Base-by-base conservation (phyloP, 2,329 filamentous ascomycete genomes). In the Aspergillus pseudonomiae region DNA sequence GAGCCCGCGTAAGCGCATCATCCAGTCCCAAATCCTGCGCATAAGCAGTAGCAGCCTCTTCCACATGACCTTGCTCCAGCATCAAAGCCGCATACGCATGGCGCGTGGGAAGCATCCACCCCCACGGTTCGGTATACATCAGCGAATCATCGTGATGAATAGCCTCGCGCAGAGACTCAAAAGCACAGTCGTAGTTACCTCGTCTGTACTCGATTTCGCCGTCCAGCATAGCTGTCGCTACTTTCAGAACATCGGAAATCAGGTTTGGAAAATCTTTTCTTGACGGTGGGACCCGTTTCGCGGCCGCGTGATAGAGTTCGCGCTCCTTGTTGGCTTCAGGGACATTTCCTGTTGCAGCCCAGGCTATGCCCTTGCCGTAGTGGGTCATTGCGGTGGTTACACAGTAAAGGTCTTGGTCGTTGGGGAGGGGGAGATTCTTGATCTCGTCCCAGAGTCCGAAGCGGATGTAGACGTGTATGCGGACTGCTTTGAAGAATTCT, bases 361-460 rank as follows among this genome's bases (percentile, higher is more conserved):
- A 80, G 0, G 91, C 90, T 1, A 94, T 77, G 0, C 87, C 89
- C 69, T 87, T 88, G 14, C 85, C 89, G 70, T 93, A 92, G 69
- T 88, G 82, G 0, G 82, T 80, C 77, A 89, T 85, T 1, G 90
- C 89, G 0, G 86, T 89, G 0, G 89, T 92, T 3, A 86, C 83
- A 68, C 86, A 88, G 75, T 91, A 92, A 0, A 93, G 80, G 0
- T 80, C 71, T 6, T 72, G 66, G 66, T 93, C 88, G 0, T 72
- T 57, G 0, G 89, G 89, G 0, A 90, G 65, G 0, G 77, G 59
- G 1, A 91, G 74, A 1, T 77, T 74, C 16, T 89, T 76, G 28
- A 93, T 79, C 1, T 91, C 87, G 0, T 86, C 71, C 91, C 91
- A 93, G 4, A 78, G 80, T 0, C 91, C 91, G 68, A 93, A 94